Conservation (phyloP, 1,139 yeast genomes). For the Kodamaea sp. region DNA sequence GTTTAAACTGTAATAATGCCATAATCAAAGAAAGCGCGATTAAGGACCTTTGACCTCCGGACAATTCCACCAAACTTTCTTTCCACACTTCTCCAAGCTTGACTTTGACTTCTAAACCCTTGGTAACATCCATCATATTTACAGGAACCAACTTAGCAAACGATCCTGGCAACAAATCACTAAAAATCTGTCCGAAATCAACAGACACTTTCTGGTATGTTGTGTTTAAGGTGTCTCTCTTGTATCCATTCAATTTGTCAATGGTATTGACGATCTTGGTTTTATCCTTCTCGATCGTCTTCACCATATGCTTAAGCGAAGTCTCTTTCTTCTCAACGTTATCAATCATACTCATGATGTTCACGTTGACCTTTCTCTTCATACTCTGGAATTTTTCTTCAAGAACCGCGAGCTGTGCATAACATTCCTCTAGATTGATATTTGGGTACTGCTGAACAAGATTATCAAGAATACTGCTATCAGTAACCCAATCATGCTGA, state of each 20-base stretch:
- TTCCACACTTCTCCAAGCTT: conserved; percentile 94
- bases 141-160: conserved; percentile 87
- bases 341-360: conserved; percentile 93
- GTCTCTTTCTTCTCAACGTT: conserved; percentile 88
- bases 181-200: conserved; percentile 92
- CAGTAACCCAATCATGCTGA: conserved; percentile 75
- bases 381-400: conserved; percentile 68
- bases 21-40: conserved; percentile 88
- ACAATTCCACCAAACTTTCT: conserved; percentile 88
- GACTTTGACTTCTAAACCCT: conserved; percentile 90
- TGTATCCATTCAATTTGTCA: conserved; percentile 81
- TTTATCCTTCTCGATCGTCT: conserved; percentile 88
- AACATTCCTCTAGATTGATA: conserved; percentile 63
- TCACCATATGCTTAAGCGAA: conserved; percentile 76
- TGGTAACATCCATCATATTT: conserved; percentile 77
- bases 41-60: conserved; percentile 96
- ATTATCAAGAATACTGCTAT: conserved; percentile 54
- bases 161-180: conserved; percentile 86
- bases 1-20: conserved; percentile 90
- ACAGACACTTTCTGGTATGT: conserved; percentile 85
- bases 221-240: conserved; percentile 75
- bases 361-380: conserved; percentile 82
- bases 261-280: conserved; percentile 87
- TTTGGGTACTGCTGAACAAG: conserved; percentile 61
- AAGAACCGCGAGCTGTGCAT: conserved; percentile 57